phyloP scores from a whole-genome alignment of 1,139 yeast genomes.

The Hyphopichia khmerensis region DNA sequence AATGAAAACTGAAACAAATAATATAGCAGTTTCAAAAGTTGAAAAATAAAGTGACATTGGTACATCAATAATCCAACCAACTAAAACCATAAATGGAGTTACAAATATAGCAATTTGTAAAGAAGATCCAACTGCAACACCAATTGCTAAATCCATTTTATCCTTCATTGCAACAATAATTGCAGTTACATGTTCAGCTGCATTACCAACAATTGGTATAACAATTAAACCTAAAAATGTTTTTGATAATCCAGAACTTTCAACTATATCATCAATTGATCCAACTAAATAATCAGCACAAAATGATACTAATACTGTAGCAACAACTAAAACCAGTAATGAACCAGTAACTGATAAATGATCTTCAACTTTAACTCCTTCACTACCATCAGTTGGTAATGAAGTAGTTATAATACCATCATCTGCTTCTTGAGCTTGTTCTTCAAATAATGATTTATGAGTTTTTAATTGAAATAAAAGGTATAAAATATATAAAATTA shows the following conservation, averaged over 20 bases:
- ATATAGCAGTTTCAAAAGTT: conserved; percentile 88
- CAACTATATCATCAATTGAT: conserved; percentile 87
- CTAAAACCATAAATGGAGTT: conserved; percentile 89
- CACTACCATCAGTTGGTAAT: conserved; percentile 32
- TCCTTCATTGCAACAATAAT: conserved; percentile 92
- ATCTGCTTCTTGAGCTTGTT: conserved; percentile 36
- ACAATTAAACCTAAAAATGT: conserved; percentile 92
- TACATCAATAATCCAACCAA: conserved; percentile 87
- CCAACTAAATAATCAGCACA: conserved; percentile 95
- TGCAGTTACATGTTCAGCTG: conserved; percentile 98
- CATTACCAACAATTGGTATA: conserved; percentile 96
- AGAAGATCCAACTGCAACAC: conserved; percentile 97
- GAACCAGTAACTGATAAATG: conserved; percentile 44
- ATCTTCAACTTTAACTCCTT: conserved; percentile 25
- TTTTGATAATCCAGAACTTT: conserved; percentile 80
- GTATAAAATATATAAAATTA: conserved; percentile 75
- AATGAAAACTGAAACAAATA: conserved; percentile 85
- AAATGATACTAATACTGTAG: conserved; percentile 81
- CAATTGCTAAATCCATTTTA: conserved; percentile 96
- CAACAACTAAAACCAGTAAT: conserved; percentile 48
- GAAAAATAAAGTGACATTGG: conserved; percentile 93
- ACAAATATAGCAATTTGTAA: conserved; percentile 92
- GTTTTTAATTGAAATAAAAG: conserved; percentile 86
- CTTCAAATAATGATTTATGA: conserved; percentile 60
- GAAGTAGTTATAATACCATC: conserved; percentile 35